Percentiles rank a stretch among this genome's conserved stretches.
These are phyloP conservation scores for Knufia petricola DNA, from an alignment of 2,329 filamentous ascomycete genomes.

Conservation along the genomic window DNA sequence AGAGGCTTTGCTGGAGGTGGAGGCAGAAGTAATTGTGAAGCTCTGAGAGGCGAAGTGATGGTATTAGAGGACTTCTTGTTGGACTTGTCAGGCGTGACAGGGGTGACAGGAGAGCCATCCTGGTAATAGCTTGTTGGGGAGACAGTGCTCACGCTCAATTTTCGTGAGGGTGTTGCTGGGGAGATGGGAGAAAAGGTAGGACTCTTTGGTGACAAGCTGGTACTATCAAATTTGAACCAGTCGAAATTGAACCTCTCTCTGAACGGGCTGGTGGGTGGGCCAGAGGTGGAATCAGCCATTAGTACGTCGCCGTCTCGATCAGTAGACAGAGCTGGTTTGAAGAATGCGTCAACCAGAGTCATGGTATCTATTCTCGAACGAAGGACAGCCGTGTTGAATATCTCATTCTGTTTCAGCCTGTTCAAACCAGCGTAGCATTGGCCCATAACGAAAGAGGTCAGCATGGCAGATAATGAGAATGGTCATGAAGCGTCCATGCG, in stretches of 20 bases:
- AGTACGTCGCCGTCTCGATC: slow-evolving; percentile 1
- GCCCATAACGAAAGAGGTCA: neutral
- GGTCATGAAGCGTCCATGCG: neutral
- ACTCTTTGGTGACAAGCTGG: neutral
- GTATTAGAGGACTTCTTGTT: neutral
- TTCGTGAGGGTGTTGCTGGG: neutral
- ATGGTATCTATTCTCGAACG: neutral
- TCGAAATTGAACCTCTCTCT: slow-evolving; percentile 7
- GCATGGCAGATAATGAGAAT: neutral
- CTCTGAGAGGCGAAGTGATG: neutral
- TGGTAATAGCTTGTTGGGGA: neutral
- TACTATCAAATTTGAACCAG: slow-evolving; percentile 6
- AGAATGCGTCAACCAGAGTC: neutral
- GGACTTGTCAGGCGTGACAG: neutral
- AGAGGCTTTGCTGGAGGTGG: slow-evolving; percentile 15
- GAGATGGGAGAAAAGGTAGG: neutral
- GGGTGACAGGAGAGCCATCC: neutral
- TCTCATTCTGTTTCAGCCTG: neutral
- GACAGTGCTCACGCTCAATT: neutral
- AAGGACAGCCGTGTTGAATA: neutral
- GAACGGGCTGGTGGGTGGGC: neutral
- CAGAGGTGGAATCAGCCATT: neutral
- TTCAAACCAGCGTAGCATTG: neutral
- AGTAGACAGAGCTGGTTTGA: neutral
- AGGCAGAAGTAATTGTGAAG: slow-evolving; percentile 2